A percentile compares a stretch with the other conserved stretches of the same genome.
These are phyloP conservation scores for Globisporangium uncinulatum DNA, from an alignment of 352 stramenopile genomes.

Conservation along the genomic window DNA sequence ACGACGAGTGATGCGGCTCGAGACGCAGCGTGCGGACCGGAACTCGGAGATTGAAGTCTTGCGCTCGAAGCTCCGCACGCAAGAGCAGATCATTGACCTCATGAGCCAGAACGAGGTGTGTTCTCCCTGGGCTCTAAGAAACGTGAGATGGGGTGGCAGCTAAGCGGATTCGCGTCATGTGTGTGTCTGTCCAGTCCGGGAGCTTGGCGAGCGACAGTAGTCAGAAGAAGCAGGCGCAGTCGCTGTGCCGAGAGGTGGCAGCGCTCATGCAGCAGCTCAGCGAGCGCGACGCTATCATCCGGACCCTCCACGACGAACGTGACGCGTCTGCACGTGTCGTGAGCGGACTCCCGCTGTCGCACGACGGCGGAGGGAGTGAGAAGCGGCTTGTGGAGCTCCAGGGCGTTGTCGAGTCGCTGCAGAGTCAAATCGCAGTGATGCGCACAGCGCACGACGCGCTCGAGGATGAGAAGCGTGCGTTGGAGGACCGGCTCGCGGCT, in stretches of 20 bases:
- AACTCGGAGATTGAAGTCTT: conserved; percentile 42
- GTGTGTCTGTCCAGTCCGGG: conserved; percentile 1
- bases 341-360: conserved; percentile 38
- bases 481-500: conserved; percentile 16
- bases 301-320: conserved; percentile 45
- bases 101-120: conserved; percentile 40
- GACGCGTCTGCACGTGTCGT: conserved; percentile 34
- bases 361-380: conserved; percentile 7
- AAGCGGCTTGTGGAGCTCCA: conserved; percentile 16
- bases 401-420: conserved; percentile 3
- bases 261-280: conserved; percentile 47
- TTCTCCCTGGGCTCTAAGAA: too few species aligned
- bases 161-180: not conserved
- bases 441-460: conserved; percentile 1
- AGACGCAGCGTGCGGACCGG: conserved; percentile 29
- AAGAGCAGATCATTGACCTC: conserved; percentile 49
- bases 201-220: conserved; percentile 27
- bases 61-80: conserved; percentile 37
- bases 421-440: conserved; percentile 6
- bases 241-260: conserved; percentile 52
- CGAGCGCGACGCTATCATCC: conserved; percentile 50
- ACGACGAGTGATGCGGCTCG: conserved; percentile 37
- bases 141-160: not conserved
- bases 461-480: not conserved
- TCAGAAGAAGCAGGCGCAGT: conserved; percentile 46